Evolutionary conservation across 2,329 filamentous ascomycete species (phyloP), one percentile per base, ranked within the genome.

Genomic region (Cryoendolithus antarcticus): DNA sequence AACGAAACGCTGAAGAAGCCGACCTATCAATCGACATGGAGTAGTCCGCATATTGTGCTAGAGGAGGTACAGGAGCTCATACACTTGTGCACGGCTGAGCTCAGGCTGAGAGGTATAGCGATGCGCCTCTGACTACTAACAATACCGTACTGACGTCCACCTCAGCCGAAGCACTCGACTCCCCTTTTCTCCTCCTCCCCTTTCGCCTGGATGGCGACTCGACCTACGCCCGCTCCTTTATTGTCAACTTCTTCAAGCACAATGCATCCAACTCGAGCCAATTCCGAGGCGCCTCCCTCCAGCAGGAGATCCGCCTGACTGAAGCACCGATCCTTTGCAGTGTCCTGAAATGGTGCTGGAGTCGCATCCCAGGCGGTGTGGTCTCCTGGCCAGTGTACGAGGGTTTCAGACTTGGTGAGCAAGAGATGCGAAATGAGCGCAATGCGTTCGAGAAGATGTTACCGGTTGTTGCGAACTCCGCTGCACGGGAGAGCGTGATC

Each of bases 261-360:
- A 67, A 67, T 59, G 71, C 65, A 63, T 70, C 80, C 43, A 70
- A 69, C 41, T 66, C 81, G 29, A 54, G 58, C 2, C 66, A 68
- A 38, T 68, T 72, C 43, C 72, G 68, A 34, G 86, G 86, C 33
- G 80, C 86, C 45, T 64, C 66, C 34, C 70, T 98, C 56, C 66
- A 74, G 44, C 86, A 91, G 60, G 91, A 98, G 65, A 68, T 98
- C 50, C 83, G 88, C 46, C 78, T 98, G 66, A 85, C 83, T 19
- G 89, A 95, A 62, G 86, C 89, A 43, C 86, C 94, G 81, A 89
- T 95, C 41, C 74, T 98, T 39, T 88, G 86, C 48, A 91, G 88
- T 53, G 86, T 95, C 32, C 71, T 91, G 48, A 98, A 96, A 68
- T 98, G 91, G 91, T 96, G 89, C 62, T 98, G 91, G 91, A 88